Evolutionary conservation across 768 basidiomycete genomes (phyloP), one percentile per base, ranked within the genome.

Genomic region (Mycena galericulata): DNA sequence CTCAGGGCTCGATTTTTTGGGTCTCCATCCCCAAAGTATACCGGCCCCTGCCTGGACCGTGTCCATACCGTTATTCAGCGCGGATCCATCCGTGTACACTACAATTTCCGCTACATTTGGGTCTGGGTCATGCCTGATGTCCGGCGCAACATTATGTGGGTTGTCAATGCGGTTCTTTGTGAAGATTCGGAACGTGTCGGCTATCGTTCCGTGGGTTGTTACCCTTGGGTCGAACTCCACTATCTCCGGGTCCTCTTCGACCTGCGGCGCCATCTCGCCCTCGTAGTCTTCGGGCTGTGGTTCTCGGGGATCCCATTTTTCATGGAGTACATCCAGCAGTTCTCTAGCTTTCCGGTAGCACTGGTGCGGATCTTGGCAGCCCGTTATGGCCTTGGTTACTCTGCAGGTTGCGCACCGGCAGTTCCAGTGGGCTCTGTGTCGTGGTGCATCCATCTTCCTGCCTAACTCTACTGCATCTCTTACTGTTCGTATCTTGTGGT

Each of bases 241-340:
- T n/a, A 17, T 36, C 2, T 20, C 47, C 2, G 38, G 8, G 2
- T 49, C 47, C 11, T 40, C 26, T 0, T 27, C 24, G 1, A 11
- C 10, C 22, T 32, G 27, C 2, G 58, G 45, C 8, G 1, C 29
- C 7, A 10, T 14, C 8, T 12, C 20, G 1, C 22, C 12, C 32
- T 59, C 58, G 22, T 59, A 59, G 58, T 59, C 58, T 24, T 59
- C 45, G 4, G 58, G 58, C 43, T 59, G 58, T 2, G 58, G 45
- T 32, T 22, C 17, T 14, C 58, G n/a, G 9, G 58, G 58, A n/a
- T 47, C 58, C 43, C 58, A 47, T 26, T 46, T 47, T 6, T 38
- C 36, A 15, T 51, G 27, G 12, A 51, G 49, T 3, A 15, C 49
- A 12, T 51, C 49, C 27, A 43, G 40, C 24, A 56, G 40, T 2